Percentiles rank a stretch among this genome's conserved stretches.
Evolutionary conservation across 2,329 filamentous ascomycete genomes (phyloP).

Genomic region (Aspergillus carbonarius): DNA sequence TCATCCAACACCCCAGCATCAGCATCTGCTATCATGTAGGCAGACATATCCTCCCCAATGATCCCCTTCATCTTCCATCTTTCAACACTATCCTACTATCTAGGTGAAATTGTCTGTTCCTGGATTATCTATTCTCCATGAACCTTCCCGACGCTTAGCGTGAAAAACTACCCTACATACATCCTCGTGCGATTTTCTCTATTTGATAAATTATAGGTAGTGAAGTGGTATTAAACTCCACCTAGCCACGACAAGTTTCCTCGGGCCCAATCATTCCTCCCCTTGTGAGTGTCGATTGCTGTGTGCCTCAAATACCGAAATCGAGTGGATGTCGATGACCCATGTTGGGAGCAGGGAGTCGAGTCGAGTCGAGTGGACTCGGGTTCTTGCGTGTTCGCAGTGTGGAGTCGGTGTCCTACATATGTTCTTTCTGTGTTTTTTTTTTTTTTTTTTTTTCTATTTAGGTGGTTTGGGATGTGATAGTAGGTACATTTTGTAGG

Average conservation of each 20-base stretch:
- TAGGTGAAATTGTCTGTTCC: too few species aligned
- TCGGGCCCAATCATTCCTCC: not conserved
- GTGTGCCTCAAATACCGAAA: constrained; percentile 22
- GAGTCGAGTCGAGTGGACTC: not conserved
- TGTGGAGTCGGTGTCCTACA: constrained; percentile 16
- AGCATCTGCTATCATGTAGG: constrained; percentile 6
- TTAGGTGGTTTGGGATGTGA: not conserved
- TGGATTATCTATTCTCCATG: too few species aligned
- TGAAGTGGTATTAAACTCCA: constrained; percentile 19
- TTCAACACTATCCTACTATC: too few species aligned
- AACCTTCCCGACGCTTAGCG: too few species aligned
- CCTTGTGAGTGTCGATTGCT: constrained; percentile 17
- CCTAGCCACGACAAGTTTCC: constrained; percentile 17
- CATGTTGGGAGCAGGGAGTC: constrained; percentile 8
- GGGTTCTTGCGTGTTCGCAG: constrained; percentile 4
- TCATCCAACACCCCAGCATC: not conserved
- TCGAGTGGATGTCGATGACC: constrained; percentile 6
- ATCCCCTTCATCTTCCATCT: too few species aligned
- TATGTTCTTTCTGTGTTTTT: not conserved
- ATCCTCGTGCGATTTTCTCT: not conserved
- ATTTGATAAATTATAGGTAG: too few species aligned
- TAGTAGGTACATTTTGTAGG: not conserved
- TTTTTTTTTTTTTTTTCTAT: too few species aligned
- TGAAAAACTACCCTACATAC: too few species aligned
- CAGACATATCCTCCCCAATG: not conserved